Evolutionary conservation across 495 filamentous ascomycete genomes (phyloP).

Genomic region (Xylaria longipes): DNA sequence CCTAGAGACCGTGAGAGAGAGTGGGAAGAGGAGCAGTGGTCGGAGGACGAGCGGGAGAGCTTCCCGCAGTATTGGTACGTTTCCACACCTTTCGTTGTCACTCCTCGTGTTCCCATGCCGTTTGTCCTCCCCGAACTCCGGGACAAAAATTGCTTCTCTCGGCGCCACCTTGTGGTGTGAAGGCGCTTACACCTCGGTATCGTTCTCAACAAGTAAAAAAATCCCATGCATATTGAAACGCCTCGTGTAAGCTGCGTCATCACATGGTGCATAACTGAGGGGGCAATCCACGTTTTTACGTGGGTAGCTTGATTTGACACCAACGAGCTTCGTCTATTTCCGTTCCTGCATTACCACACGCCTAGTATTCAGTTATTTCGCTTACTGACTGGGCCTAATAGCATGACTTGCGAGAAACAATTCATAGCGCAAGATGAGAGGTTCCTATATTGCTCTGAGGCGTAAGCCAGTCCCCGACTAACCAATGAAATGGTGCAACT

Average conservation of each 20-base stretch:
- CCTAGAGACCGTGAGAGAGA: constrained; percentile 53
- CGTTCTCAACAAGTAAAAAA: constrained; percentile 9
- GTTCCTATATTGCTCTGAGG: constrained; percentile 56
- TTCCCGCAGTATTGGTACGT: constrained; percentile 61
- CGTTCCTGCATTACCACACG: constrained; percentile 51
- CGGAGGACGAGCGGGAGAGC: constrained; percentile 56
- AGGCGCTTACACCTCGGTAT: constrained; percentile 5
- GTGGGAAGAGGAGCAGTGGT: constrained; percentile 54
- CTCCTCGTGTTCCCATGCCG: neutral
- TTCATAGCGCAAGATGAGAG: constrained; percentile 53
- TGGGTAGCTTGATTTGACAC: constrained; percentile 27
- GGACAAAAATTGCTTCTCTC: constrained; percentile 12
- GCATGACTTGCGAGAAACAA: constrained; percentile 61
- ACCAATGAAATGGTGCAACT: constrained; percentile 31
- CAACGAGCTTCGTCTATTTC: neutral
- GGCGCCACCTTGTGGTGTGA: constrained; percentile 22
- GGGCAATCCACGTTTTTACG: constrained; percentile 33
- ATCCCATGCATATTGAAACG: constrained; percentile 42
- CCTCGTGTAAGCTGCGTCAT: constrained; percentile 45
- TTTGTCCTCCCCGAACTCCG: constrained; percentile 21
- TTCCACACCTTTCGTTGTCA: constrained; percentile 20
- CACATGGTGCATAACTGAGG: constrained; percentile 52
- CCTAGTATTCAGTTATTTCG: constrained; percentile 29
- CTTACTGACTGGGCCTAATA: constrained; percentile 35
- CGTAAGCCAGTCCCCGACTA: constrained; percentile 44